Percentiles rank a stretch among this genome's conserved stretches.
Evolutionary conservation across 2,329 filamentous ascomycete genomes (phyloP).

Genomic region (Fusarium caatingaense): DNA sequence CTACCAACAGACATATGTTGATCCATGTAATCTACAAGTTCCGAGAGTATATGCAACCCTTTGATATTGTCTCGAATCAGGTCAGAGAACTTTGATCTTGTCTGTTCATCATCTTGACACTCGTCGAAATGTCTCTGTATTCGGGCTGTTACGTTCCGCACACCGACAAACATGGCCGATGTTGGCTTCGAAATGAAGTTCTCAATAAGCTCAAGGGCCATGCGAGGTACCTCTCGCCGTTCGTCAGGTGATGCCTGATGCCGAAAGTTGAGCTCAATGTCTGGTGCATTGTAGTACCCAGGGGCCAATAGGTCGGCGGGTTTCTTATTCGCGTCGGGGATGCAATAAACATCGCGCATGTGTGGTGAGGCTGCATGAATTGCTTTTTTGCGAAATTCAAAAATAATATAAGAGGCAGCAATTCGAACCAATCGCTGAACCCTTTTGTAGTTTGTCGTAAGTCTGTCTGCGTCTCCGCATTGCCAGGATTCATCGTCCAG

Average conservation of each 20-base stretch:
- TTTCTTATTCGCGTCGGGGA: not conserved
- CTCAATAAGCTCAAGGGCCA: conserved; percentile 38
- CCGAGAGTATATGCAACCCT: conserved; percentile 35
- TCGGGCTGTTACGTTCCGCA: conserved; percentile 34
- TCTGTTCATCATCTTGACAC: conserved; percentile 21
- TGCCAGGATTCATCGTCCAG: no score
- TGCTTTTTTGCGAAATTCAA: conserved; percentile 39
- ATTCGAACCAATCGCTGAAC: conserved; percentile 23
- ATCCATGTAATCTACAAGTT: conserved; percentile 38
- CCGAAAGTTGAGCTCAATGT: conserved; percentile 1
- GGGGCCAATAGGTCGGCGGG: not conserved
- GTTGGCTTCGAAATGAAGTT: conserved; percentile 36
- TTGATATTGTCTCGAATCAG: conserved; percentile 41
- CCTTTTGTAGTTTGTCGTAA: not conserved
- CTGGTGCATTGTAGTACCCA: not conserved
- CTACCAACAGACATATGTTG: not conserved
- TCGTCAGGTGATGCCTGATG: conserved; percentile 1
- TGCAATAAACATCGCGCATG: conserved; percentile 30
- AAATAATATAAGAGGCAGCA: conserved; percentile 34
- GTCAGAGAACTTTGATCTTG: conserved; percentile 21
- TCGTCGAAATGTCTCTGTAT: conserved; percentile 36
- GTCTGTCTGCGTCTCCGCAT: not conserved
- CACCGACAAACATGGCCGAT: conserved; percentile 25
- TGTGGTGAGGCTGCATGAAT: conserved; percentile 37
- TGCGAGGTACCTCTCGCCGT: conserved; percentile 11